Conservation (phyloP, 1,139 yeast genomes). For the Arxiozyma bovina region DNA sequence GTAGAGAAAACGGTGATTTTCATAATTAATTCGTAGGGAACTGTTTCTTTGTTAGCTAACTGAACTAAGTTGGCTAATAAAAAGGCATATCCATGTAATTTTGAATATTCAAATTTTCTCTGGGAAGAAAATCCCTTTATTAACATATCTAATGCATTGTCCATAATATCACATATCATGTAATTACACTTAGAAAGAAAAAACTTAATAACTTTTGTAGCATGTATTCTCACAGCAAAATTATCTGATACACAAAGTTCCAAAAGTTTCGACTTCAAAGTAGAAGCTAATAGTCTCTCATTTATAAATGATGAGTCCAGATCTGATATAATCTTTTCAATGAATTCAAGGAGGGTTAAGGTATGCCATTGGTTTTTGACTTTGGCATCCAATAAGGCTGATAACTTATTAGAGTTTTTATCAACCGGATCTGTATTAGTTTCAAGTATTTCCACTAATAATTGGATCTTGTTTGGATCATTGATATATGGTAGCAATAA, state of each 20-base stretch:
- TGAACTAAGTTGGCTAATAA: constrained; percentile 34
- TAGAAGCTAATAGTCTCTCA: constrained; percentile 23
- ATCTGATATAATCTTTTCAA: constrained; percentile 16
- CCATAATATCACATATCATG: constrained; percentile 27
- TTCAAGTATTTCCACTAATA: constrained; percentile 11
- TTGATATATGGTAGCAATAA: constrained; percentile 21
- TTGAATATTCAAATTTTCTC: constrained; percentile 30
- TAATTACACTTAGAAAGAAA: constrained; percentile 31
- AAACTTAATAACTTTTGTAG: constrained; percentile 32
- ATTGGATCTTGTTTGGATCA: constrained; percentile 22
- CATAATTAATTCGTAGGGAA: constrained; percentile 33
- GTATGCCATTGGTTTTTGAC: constrained; percentile 15
- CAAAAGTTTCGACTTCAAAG: constrained; percentile 27
- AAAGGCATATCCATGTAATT: constrained; percentile 37
- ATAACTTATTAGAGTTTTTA: neutral
- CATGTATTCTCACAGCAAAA: constrained; percentile 33
- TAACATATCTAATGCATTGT: constrained; percentile 25
- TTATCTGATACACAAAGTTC: constrained; percentile 31
- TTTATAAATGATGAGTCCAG: constrained; percentile 28
- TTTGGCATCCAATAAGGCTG: constrained; percentile 13
- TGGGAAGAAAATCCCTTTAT: constrained; percentile 33
- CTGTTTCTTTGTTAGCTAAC: constrained; percentile 31
- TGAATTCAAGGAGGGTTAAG: constrained; percentile 23
- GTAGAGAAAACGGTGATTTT: constrained; percentile 32
- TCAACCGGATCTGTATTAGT: neutral